phyloP scores from a whole-genome alignment of 2,329 filamentous ascomycete genomes.

The Ascochyta pisi region DNA sequence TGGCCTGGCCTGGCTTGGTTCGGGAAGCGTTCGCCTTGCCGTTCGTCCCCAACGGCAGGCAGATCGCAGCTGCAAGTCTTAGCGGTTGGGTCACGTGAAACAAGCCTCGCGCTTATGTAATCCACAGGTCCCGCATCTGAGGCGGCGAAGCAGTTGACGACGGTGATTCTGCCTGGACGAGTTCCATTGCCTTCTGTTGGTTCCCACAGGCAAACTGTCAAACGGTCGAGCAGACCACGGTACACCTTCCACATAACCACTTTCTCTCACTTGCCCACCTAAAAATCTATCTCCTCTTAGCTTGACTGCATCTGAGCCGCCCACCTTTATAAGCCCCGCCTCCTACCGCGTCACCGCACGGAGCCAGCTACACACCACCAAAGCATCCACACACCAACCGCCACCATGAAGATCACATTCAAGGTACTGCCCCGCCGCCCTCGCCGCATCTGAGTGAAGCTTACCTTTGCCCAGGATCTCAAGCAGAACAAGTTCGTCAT shows the following conservation, averaged over 20 bases:
- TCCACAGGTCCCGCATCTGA: slow-evolving; percentile 8
- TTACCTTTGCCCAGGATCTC: slow-evolving; percentile 72
- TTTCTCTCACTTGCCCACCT: not conserved
- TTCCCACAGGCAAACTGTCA: slow-evolving; percentile 7
- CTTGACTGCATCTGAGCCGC: slow-evolving; percentile 7
- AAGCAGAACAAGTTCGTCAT: slow-evolving; percentile 99
- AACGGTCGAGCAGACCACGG: not conserved
- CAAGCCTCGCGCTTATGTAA: not conserved
- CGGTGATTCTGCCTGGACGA: slow-evolving; percentile 28
- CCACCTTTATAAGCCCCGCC: slow-evolving; percentile 34
- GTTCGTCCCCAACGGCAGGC: not conserved
- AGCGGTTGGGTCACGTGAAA: slow-evolving; percentile 1
- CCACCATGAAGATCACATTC: slow-evolving; percentile 73
- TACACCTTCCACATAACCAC: not conserved
- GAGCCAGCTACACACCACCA: slow-evolving; percentile 18
- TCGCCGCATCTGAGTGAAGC: slow-evolving; percentile 10
- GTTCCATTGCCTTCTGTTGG: slow-evolving; percentile 33
- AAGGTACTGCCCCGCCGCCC: slow-evolving; percentile 58
- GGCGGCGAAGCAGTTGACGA: slow-evolving; percentile 11
- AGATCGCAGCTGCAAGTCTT: slow-evolving; percentile 3
- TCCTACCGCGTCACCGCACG: slow-evolving; percentile 29
- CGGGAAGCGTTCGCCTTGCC: slow-evolving; percentile 1
- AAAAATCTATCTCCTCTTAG: slow-evolving; percentile 4
- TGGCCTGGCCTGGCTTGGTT: not conserved
- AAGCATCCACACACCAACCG: slow-evolving; percentile 23